These are phyloP conservation scores for Tieghemostelium lacteum DNA, from an alignment of 78 protist species.

Conservation along the genomic window DNA sequence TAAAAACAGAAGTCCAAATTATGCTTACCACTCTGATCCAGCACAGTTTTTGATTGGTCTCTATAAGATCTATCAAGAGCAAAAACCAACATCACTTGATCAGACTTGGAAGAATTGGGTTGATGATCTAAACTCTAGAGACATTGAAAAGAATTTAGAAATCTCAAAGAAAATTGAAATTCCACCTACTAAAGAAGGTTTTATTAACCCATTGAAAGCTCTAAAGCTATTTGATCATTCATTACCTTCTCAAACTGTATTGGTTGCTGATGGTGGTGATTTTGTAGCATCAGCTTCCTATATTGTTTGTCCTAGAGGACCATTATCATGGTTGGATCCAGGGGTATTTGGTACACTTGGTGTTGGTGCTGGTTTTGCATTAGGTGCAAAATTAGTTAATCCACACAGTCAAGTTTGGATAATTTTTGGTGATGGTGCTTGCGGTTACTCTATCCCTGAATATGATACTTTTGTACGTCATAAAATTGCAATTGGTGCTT, in stretches of 20 bases:
- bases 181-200: background rate
- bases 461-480: constrained; percentile 84
- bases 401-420: constrained; percentile 88
- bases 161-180: constrained; percentile 4
- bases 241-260: constrained; percentile 24
- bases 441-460: constrained; percentile 86
- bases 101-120: constrained; percentile 28
- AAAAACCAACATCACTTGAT: background rate
- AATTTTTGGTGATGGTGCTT: constrained; percentile 89
- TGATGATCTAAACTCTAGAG: constrained; percentile 1
- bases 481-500: constrained; percentile 75
- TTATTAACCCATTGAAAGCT: constrained; percentile 63
- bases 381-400: constrained; percentile 82
- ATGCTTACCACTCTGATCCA: constrained; percentile 71
- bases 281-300: constrained; percentile 88
- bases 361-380: constrained; percentile 87
- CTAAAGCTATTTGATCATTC: constrained; percentile 36
- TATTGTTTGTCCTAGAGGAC: constrained; percentile 81
- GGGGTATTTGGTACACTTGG: constrained; percentile 92
- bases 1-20: constrained; percentile 69
- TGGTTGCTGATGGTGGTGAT: constrained; percentile 92
- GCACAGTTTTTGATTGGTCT: constrained; percentile 64
- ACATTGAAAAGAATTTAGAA: constrained; percentile 25
- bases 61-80: background rate
- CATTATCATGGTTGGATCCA: constrained; percentile 90